Conservation (phyloP, 441 rosid species). For the Cnidoscolus chayamansa region DNA sequence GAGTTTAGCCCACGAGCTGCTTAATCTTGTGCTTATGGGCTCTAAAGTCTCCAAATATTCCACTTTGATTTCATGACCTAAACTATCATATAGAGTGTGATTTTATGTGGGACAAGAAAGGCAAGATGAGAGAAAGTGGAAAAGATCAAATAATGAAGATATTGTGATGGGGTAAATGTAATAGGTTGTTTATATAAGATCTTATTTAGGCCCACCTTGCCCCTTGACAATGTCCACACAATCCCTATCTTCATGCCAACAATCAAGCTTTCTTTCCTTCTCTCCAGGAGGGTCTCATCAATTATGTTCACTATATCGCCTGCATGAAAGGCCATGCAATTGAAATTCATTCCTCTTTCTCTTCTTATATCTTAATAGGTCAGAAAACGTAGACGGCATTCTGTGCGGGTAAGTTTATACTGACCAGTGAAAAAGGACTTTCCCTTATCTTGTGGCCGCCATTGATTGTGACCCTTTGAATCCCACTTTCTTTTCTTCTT, state of each 20-base stretch:
- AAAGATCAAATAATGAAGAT: slow-evolving; percentile 5
- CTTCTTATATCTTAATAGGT: neutral
- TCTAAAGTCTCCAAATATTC: too few relatives aligned
- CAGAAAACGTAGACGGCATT: neutral
- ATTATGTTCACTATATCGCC: neutral
- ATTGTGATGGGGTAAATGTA: neutral
- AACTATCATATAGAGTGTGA: neutral
- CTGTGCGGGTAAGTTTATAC: neutral
- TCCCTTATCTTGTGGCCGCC: neutral
- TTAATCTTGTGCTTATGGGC: too few relatives aligned
- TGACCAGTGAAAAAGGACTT: too few relatives aligned
- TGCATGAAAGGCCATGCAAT: too few relatives aligned
- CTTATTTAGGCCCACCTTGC: neutral
- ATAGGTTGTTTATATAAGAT: neutral
- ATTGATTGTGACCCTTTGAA: neutral
- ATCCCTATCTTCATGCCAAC: neutral
- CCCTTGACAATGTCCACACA: neutral
- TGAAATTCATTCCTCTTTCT: too few relatives aligned
- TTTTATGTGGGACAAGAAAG: neutral
- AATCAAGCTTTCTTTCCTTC: neutral
- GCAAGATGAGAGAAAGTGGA: neutral
- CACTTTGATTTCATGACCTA: too few relatives aligned
- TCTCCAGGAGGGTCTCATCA: neutral
- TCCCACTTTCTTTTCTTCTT: neutral
- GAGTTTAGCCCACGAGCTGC: too few relatives aligned